Evolutionary conservation across 2,329 filamentous ascomycete genomes (phyloP).

Genomic region (Lasiodiplodia hormozganensis): DNA sequence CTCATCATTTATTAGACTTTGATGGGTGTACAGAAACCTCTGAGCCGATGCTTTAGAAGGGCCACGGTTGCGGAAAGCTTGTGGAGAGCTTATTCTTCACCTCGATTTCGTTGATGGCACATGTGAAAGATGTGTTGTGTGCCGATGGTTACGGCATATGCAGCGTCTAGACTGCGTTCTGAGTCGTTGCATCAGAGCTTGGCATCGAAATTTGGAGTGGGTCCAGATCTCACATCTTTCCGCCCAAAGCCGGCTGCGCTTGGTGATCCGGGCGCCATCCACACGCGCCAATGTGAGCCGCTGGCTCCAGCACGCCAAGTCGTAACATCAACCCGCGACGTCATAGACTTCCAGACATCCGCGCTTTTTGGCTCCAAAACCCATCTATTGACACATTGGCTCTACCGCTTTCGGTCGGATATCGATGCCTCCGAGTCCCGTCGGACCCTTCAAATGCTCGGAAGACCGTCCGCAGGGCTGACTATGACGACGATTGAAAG

Average conservation of each 20-base stretch:
- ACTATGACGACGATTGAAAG: background rate
- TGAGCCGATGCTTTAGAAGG: too few relatives aligned
- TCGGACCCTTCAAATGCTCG: background rate
- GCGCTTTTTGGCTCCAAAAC: background rate
- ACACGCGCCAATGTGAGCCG: too few relatives aligned
- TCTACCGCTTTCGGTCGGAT: background rate
- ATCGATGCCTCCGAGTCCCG: background rate
- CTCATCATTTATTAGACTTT: too few relatives aligned
- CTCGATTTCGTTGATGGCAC: background rate
- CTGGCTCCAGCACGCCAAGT: background rate
- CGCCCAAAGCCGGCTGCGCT: background rate
- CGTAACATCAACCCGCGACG: background rate
- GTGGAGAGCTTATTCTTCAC: too few relatives aligned
- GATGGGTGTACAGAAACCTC: too few relatives aligned
- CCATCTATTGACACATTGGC: too few relatives aligned
- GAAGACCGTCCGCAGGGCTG: background rate
- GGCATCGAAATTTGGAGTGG: background rate
- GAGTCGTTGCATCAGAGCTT: background rate
- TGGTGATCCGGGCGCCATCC: constrained; percentile 6
- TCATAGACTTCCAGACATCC: constrained; percentile 7
- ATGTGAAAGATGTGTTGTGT: background rate
- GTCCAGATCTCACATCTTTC: background rate
- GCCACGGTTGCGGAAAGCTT: too few relatives aligned
- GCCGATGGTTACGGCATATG: background rate
- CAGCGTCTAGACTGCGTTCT: background rate